Conservation (phyloP, 192 early-diverging fungal genomes). For the Helicostylum pulchrum region DNA sequence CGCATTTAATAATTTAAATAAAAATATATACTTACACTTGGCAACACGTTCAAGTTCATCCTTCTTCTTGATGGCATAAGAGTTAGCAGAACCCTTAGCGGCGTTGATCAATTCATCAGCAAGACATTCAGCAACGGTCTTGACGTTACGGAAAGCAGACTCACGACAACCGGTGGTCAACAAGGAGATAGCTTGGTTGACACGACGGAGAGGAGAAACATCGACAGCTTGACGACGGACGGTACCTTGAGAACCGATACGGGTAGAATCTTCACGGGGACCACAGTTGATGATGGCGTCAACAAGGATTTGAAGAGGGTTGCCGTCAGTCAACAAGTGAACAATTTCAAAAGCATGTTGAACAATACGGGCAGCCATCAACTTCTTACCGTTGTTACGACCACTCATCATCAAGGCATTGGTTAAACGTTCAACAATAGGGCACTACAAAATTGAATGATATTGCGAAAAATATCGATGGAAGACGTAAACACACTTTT, state of each 20-base stretch:
- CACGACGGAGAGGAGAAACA: conserved; percentile 96
- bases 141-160: conserved; percentile 99
- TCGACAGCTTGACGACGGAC: conserved; percentile 99
- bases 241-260: conserved; percentile 97
- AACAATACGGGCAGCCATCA: conserved; percentile 98
- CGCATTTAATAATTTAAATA: not conserved
- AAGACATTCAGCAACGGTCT: conserved; percentile 99
- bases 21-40: conserved; percentile 43
- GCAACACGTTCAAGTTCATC: conserved; percentile 94
- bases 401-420: conserved; percentile 99
- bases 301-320: conserved; percentile 98
- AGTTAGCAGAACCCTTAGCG: conserved; percentile 96
- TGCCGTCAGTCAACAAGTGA: conserved; percentile 96
- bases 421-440: conserved; percentile 96
- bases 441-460: conserved; percentile 60
- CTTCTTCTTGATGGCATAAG: conserved; percentile 99
- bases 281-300: conserved; percentile 99
- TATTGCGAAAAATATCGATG: conserved; percentile 1
- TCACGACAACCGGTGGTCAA: conserved; percentile 97
- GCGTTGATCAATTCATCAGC: conserved; percentile 99
- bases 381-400: conserved; percentile 99
- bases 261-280: conserved; percentile 99
- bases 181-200: conserved; percentile 94
- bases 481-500: conserved; percentile 5
- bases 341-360: conserved; percentile 99